These are phyloP conservation scores for Cordyceps javanica DNA, from an alignment of 2,329 filamentous ascomycete species.

Conservation along the genomic window DNA sequence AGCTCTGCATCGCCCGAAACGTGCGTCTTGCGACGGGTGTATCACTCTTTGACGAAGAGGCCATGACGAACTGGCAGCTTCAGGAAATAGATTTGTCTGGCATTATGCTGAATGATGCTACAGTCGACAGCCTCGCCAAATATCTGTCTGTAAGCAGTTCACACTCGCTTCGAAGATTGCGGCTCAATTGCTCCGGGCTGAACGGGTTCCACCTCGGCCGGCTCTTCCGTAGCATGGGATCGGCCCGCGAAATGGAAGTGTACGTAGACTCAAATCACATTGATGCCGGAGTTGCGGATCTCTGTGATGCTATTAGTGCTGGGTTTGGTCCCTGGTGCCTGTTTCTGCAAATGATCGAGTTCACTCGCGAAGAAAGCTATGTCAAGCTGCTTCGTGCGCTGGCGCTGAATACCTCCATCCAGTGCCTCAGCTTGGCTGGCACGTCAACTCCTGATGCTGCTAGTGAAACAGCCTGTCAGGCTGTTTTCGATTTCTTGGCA, in stretches of 20 bases:
- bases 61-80: slow-evolving; percentile 38
- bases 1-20: slow-evolving; percentile 45
- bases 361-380: slow-evolving; percentile 45
- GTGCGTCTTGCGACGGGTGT: slow-evolving; percentile 40
- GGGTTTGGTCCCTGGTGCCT: slow-evolving; percentile 44
- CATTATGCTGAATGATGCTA: slow-evolving; percentile 47
- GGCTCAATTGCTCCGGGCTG: slow-evolving; percentile 47
- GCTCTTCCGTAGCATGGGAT: slow-evolving; percentile 45
- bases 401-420: slow-evolving; percentile 42
- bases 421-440: slow-evolving; percentile 48
- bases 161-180: slow-evolving; percentile 36
- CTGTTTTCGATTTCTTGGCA: slow-evolving; percentile 45
- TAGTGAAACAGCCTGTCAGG: slow-evolving; percentile 40
- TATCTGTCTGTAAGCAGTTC: slow-evolving; percentile 39
- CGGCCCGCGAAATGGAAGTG: slow-evolving; percentile 40
- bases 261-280: slow-evolving; percentile 47
- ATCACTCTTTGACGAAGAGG: slow-evolving; percentile 41
- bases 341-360: slow-evolving; percentile 53
- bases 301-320: slow-evolving; percentile 41
- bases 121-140: slow-evolving; percentile 38
- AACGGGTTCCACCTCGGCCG: slow-evolving; percentile 43
- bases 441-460: slow-evolving; percentile 43
- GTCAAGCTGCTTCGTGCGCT: slow-evolving; percentile 44
- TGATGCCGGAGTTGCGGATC: slow-evolving; percentile 44
- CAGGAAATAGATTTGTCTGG: slow-evolving; percentile 50